Evolutionary conservation across 768 basidiomycete genomes (phyloP).

Genomic region (Podaxis pistillaris): DNA sequence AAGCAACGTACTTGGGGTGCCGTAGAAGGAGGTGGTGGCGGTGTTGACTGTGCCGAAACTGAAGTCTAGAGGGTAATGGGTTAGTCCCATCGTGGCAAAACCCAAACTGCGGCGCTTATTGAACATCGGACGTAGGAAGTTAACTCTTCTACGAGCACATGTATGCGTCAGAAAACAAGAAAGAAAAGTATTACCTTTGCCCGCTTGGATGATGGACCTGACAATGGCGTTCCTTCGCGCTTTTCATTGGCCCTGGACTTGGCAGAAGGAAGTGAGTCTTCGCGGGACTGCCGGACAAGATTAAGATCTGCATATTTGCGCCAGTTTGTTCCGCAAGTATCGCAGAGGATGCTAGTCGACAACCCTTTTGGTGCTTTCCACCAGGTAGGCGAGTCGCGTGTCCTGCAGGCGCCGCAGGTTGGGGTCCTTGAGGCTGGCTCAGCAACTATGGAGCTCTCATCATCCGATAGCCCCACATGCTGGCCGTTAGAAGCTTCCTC

Average conservation of each 20-base stretch:
- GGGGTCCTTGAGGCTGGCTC: slow-evolving; percentile 48
- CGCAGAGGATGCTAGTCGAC: slow-evolving; percentile 76
- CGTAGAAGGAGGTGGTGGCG: slow-evolving; percentile 54
- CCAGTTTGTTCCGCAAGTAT: slow-evolving; percentile 84
- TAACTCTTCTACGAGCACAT: background rate
- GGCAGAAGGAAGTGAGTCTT: slow-evolving; percentile 52
- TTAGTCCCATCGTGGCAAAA: background rate
- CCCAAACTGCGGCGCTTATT: background rate
- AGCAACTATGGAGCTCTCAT: slow-evolving; percentile 74
- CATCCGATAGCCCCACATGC: slow-evolving; percentile 56
- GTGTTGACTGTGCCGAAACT: slow-evolving; percentile 54
- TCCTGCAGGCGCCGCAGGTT: slow-evolving; percentile 82
- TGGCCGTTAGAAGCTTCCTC: slow-evolving; percentile 44
- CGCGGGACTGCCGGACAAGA: slow-evolving; percentile 60
- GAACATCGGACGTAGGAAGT: slow-evolving; percentile 1
- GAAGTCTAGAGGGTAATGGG: slow-evolving; percentile 38
- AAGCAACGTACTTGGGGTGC: slow-evolving; percentile 70
- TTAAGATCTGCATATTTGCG: slow-evolving; percentile 91
- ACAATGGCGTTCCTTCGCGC: slow-evolving; percentile 57
- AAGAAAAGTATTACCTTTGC: slow-evolving; percentile 35
- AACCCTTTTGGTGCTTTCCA: slow-evolving; percentile 93
- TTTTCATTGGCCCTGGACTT: slow-evolving; percentile 60
- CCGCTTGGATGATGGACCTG: slow-evolving; percentile 43
- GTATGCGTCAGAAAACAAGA: background rate
- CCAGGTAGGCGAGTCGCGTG: slow-evolving; percentile 77